A percentile compares a stretch with the other conserved stretches of the same genome.
Evolutionary conservation across 306 rosid species (phyloP).

Genomic region (Acacia crassicarpa): DNA sequence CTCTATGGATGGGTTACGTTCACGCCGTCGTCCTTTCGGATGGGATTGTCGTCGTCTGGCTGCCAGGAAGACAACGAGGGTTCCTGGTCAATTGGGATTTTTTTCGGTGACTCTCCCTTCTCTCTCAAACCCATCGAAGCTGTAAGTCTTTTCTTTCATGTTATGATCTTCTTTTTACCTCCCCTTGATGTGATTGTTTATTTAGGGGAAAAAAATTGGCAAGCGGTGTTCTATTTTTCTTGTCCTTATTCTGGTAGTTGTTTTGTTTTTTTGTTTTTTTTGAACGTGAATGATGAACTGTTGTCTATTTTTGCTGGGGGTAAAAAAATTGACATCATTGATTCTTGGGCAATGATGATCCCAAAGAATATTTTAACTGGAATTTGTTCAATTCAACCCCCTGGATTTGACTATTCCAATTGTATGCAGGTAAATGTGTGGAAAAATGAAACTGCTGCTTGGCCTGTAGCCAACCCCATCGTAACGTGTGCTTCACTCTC

Average conservation of each 20-base stretch:
- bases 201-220: background rate
- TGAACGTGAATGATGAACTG: background rate
- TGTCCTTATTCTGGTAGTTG: background rate
- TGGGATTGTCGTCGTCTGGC: slow-evolving; percentile 50
- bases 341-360: background rate
- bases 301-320: background rate
- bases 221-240: background rate
- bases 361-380: background rate
- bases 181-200: background rate
- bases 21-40: slow-evolving; percentile 53
- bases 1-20: slow-evolving; percentile 78
- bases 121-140: slow-evolving; percentile 83
- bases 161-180: slow-evolving; percentile 4
- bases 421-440: slow-evolving; percentile 63
- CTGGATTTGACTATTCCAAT: slow-evolving; percentile 37
- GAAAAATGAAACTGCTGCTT: slow-evolving; percentile 68
- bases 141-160: slow-evolving; percentile 42
- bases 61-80: slow-evolving; percentile 95
- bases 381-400: background rate
- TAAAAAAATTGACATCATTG: background rate
- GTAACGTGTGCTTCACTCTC: slow-evolving; percentile 91
- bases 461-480: slow-evolving; percentile 98
- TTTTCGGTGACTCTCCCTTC: slow-evolving; percentile 86
- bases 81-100: slow-evolving; percentile 95
- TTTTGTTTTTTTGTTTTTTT: background rate